phyloP scores from a whole-genome alignment of 345 rosid species.

The Eucalyptus rudis region DNA sequence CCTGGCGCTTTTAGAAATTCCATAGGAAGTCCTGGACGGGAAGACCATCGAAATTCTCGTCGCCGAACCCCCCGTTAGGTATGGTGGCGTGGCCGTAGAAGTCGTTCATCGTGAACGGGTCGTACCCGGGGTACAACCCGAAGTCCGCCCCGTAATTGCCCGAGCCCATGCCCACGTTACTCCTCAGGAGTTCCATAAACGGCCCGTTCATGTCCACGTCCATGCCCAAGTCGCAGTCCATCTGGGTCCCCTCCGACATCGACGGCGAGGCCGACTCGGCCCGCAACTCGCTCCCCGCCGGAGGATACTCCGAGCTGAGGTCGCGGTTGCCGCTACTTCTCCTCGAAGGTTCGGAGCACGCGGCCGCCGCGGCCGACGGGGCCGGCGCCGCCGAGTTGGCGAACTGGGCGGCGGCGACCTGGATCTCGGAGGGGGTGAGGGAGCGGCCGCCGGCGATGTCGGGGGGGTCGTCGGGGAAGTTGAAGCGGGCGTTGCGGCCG shows the following conservation, averaged over 20 bases:
- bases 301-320: not conserved
- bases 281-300: not conserved
- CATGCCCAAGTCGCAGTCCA: constrained; percentile 7
- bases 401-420: constrained; percentile 41
- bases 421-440: constrained; percentile 40
- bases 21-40: constrained; percentile 34
- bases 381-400: constrained; percentile 24
- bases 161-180: constrained; percentile 4
- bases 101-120: constrained; percentile 21
- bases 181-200: constrained; percentile 6
- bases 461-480: constrained; percentile 66
- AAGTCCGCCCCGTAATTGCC: constrained; percentile 19
- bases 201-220: not conserved
- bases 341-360: not conserved
- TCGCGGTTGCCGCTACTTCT: not conserved
- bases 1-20: constrained; percentile 21
- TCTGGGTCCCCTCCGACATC: constrained; percentile 16
- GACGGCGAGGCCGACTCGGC: constrained; percentile 36
- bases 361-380: not conserved
- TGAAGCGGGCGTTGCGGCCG: constrained; percentile 44
- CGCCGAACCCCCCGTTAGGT: constrained; percentile 3
- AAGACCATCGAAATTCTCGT: constrained; percentile 16
- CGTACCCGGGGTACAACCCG: constrained; percentile 40
- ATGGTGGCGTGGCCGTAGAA: constrained; percentile 9
- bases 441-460: constrained; percentile 34